Evolutionary conservation across 352 stramenopile genomes (phyloP), one percentile per base, ranked within the genome.

Genomic region (Pythium biforme): DNA sequence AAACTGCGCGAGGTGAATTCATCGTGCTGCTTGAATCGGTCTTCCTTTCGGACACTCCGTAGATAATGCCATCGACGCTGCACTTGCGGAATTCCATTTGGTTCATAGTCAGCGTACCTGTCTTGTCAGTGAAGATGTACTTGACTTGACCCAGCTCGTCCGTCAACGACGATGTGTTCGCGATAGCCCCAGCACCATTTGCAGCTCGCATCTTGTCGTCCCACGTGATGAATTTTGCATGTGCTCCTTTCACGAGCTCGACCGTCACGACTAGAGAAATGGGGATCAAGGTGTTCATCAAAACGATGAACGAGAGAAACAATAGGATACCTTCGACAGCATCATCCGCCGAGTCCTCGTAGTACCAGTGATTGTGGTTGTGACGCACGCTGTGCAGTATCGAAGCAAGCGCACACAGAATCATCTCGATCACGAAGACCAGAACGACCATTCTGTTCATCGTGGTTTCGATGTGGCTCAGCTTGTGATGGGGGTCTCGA

Each of bases 81-180:
- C 92, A 98, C 56, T 95, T 92, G 39, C 97, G 96, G 64, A 99
- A 99, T 49, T 94, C 85, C 95, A 98, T 98, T 45, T 90, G 78
- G 66, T 98, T 98, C 56, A 92, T 78, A 17, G 95, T 98, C 46
- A 98, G 66, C 26, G 95, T 98, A 8, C 95, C 95, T 3, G 94
- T 98, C 68, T 98, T 98, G 70, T 98, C 94, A 0, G 79, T 98
- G 66, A 98, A 97, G 64, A 98, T 86, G 51, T 94, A 95, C 55
- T 86, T 86, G 25, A 98, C 83, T 72, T 98, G 92, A 0, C 94
- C 94, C 0, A 98, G 76, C 54, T 97, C 91, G 49, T 98, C 92
- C 1, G 87, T 97, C 8, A 98, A 76, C n/a, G 85, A 91, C 8
- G 88, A 88, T 0, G 88, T 97, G 45, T 96, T 93, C 0, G 86